Evolutionary conservation across 176 grass and related monocot genomes (phyloP).

Genomic region (Eleusine coracana): DNA sequence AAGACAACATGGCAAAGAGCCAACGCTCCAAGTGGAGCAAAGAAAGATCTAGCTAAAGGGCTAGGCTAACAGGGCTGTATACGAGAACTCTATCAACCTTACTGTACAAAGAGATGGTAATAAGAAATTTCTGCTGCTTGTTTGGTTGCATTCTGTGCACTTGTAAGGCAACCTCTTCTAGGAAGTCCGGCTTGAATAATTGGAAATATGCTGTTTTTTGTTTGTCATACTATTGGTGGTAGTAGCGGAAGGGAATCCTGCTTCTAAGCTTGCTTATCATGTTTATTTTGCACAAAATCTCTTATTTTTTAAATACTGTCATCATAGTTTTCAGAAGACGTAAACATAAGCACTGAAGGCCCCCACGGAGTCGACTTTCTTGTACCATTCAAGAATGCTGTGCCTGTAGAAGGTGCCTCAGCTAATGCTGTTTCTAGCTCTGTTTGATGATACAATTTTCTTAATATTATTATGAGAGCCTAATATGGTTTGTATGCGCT

Average conservation of each 20-base stretch:
- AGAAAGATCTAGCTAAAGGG: no score
- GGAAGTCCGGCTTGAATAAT: background rate
- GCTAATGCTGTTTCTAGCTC: conserved; percentile 18
- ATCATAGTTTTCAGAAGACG: conserved; percentile 59
- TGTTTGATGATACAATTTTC: conserved; percentile 30
- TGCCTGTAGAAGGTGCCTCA: conserved; percentile 61
- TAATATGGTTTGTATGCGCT: conserved; percentile 48
- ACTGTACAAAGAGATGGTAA: no score
- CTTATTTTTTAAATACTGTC: conserved; percentile 29
- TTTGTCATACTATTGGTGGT: background rate
- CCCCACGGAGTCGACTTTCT: conserved; percentile 71
- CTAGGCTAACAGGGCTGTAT: no score
- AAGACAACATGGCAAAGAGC: no score
- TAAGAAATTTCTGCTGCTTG: no score
- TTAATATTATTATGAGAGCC: conserved; percentile 24
- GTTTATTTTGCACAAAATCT: conserved; percentile 17
- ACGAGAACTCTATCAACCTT: no score
- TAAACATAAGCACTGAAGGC: conserved; percentile 43
- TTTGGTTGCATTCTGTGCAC: no score
- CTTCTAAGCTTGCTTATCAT: conserved; percentile 6
- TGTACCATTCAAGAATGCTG: conserved; percentile 69
- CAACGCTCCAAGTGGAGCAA: no score
- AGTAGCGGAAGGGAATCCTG: background rate
- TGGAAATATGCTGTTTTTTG: background rate
- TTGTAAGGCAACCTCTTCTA: no score